Conservation (phyloP, 257 asterid species). For the Oldenlandia corymbosa region DNA sequence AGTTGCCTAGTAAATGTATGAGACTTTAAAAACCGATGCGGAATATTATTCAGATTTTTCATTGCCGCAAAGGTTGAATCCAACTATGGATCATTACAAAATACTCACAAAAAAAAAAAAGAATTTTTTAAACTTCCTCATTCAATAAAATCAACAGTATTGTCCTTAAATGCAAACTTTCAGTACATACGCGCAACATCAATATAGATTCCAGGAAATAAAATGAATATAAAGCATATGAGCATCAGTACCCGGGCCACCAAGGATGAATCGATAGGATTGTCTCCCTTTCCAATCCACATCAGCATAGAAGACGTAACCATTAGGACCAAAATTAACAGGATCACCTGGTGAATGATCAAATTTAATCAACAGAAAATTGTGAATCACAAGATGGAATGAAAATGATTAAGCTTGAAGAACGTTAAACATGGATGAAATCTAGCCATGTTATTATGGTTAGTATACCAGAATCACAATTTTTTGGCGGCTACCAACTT, state of each 20-base stretch:
- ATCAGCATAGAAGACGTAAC: conserved; percentile 66
- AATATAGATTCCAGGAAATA: neutral
- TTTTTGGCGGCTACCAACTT: conserved; percentile 86
- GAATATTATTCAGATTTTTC: neutral
- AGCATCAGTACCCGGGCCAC: conserved; percentile 69
- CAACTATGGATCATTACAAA: neutral
- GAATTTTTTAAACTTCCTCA: conserved; percentile 3
- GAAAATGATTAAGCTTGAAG: neutral
- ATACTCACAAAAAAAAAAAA: neutral
- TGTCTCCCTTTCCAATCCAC: conserved; percentile 66
- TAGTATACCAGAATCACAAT: conserved; percentile 66
- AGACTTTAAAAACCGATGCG: neutral
- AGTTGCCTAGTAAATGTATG: neutral
- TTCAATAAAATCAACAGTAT: neutral
- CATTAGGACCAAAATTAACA: conserved; percentile 60
- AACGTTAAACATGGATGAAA: neutral
- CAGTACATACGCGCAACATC: neutral
- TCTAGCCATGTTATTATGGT: neutral
- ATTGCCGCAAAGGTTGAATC: neutral
- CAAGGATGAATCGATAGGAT: conserved; percentile 51
- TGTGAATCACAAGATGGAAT: conserved; percentile 6
- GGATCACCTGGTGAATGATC: conserved; percentile 51
- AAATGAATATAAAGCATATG: conserved; percentile 3
- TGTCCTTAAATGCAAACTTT: neutral
- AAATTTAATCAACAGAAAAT: conserved; percentile 16